Conservation (phyloP, 768 basidiomycete genomes). For the Hortiboletus flavorubellus region DNA sequence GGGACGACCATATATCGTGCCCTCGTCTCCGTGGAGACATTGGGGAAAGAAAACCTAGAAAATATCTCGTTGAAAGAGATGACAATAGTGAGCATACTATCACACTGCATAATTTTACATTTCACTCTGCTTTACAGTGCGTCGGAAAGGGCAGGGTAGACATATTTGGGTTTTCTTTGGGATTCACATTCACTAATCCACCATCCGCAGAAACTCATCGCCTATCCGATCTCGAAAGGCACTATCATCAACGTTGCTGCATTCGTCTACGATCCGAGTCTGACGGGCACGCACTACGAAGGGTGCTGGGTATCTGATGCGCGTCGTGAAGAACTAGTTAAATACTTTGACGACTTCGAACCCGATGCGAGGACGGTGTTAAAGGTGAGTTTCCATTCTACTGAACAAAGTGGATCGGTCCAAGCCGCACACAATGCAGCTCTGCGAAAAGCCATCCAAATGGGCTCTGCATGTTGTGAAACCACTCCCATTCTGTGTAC, state of each 20-base stretch:
- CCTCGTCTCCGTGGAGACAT: constrained; percentile 33
- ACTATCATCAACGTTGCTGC: constrained; percentile 36
- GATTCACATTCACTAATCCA: background rate
- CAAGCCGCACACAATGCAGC: constrained; percentile 18
- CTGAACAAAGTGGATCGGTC: background rate
- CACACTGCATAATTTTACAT: background rate
- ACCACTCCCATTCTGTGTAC: constrained; percentile 38
- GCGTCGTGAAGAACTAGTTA: constrained; percentile 33
- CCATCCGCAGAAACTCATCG: constrained; percentile 34
- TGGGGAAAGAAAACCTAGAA: constrained; percentile 26
- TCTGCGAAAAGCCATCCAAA: constrained; percentile 34
- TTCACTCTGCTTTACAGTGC: constrained; percentile 16
- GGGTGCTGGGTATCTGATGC: constrained; percentile 32
- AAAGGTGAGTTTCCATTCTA: constrained; percentile 16
- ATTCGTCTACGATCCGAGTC: constrained; percentile 26
- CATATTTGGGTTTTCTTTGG: background rate
- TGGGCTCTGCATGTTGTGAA: constrained; percentile 46
- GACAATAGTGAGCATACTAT: constrained; percentile 19
- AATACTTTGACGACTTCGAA: constrained; percentile 35
- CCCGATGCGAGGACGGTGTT: constrained; percentile 32
- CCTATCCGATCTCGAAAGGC: constrained; percentile 39
- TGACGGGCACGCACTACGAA: constrained; percentile 30
- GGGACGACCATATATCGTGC: constrained; percentile 40
- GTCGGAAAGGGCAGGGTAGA: constrained; percentile 9
- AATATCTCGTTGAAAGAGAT: constrained; percentile 19